Base-by-base conservation (phyloP, 345 rosid genomes). In the Populus euphratica region DNA sequence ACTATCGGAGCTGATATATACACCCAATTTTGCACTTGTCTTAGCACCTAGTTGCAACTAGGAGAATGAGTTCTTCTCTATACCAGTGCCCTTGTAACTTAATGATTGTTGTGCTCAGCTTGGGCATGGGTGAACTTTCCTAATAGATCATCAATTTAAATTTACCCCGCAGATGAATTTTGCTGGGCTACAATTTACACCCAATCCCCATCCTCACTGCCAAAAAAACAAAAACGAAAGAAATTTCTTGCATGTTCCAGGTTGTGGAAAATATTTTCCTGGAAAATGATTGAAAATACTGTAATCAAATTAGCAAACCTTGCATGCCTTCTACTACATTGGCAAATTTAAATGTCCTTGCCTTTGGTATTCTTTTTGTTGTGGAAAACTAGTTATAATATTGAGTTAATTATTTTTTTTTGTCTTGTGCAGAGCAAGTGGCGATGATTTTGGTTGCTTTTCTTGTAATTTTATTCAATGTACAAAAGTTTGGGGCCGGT, bases 401-500 rank as follows among this genome's bases (percentile, higher is more conserved):
- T 72, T 76, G 67, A 81, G 78, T 73, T 83, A 71, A 84, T 78
- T 73, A 67, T 1, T 27, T 76, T 54, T 79, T 41, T 70, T 27
- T 78, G 75, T 70, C 77, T 83, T 63, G 68, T 91, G 92, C 97
- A 96, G 99, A 86, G 76, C 83, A 96, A 86, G 99, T 92, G 90
- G 84, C 80, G 93, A 88, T 91, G 94, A 93, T 96, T 82, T 89
- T 97, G 23, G 90, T 90, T 89, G 95, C 97, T 81, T 91, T 87
- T 84, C 89, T 96, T 81, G 89, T 96, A 83, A 89, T 92, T 80
- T 85, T 96, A 85, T 96, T 96, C 85, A 92, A 97, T 85, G 89
- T 96, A 81, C 99, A 96, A 87, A 93, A 92, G 90, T 93, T 84
- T 86, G 99, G 99, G 83, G 92, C 99, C 73, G 92, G 98, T 88